Evolutionary conservation across 805 yeast species (phyloP), one percentile per base, ranked within the genome.

Genomic region (Lachancea dasiensis): DNA sequence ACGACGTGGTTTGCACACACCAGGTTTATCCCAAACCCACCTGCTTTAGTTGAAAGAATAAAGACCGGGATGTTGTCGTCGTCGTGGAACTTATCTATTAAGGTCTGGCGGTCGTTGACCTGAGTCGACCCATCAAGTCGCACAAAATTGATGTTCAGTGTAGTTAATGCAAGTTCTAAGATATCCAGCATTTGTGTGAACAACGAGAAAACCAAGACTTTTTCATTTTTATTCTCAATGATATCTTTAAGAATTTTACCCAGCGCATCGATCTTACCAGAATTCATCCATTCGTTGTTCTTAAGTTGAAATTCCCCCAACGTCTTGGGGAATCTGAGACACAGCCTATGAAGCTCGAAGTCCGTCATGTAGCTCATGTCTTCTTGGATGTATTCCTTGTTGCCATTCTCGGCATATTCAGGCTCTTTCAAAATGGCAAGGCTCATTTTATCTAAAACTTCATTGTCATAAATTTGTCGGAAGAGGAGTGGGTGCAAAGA

Each of bases 331-430:
- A 83, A 90, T 46, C 75, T 76, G 29, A 66, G 66, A 57, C 97
- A 86, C 37, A 92, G 64, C 13, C 68, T 66, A 53, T 87, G 79
- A 36, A 92, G 68, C 63, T 92, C 98, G 58, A 74, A 84, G 65
- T 92, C 99, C 6, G 85, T 73, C 97, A 92, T 86, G 10, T 83
- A 86, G 56, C 77, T 77, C 97, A 92, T 89, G 60, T 92, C 99
- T 65, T 92, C 99, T 53, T 56, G 77, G 41, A 92, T 89, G 52
- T 71, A 92, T 27, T 75, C 67, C 45, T 68, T 64, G 56, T 86
- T 87, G 13, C 97, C 97, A 40, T 78, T 77, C 22, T 67, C 70
- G 3, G 45, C 48, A 60, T 92, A 92, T 37, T 74, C 78, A 0
- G 86, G 85, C 52, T 89, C 96, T 39, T 70, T 69, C 81, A 85